Evolutionary conservation across 768 basidiomycete genomes (phyloP).

Genomic region (Mycena latifolia): DNA sequence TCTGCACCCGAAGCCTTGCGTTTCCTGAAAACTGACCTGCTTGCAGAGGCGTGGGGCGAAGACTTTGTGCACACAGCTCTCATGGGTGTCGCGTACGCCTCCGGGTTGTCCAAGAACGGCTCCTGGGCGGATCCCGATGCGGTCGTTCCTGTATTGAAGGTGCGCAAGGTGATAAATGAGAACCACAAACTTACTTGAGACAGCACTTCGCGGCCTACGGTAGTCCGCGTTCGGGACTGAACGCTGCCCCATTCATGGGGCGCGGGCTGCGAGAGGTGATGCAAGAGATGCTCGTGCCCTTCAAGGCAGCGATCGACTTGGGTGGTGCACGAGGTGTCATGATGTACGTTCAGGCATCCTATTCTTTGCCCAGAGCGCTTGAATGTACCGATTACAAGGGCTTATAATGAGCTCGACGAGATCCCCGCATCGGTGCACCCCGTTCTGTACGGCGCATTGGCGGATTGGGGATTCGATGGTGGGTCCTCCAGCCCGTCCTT

Average conservation of each 20-base stretch:
- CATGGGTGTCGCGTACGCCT: constrained; percentile 42
- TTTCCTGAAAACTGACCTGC: background rate
- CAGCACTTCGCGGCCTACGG: constrained; percentile 44
- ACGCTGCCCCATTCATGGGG: constrained; percentile 40
- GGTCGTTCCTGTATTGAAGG: constrained; percentile 43
- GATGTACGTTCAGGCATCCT: constrained; percentile 32
- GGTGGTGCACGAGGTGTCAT: constrained; percentile 41
- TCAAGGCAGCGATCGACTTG: constrained; percentile 40
- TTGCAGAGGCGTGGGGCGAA: constrained; percentile 43
- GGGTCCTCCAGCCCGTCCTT: background rate
- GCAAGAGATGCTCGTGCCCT: constrained; percentile 42
- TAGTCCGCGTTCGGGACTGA: constrained; percentile 39
- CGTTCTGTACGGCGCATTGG: constrained; percentile 38
- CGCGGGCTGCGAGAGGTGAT: constrained; percentile 39
- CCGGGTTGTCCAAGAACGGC: constrained; percentile 42
- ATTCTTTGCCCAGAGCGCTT: background rate
- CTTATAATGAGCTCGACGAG: constrained; percentile 43
- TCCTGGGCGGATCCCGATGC: constrained; percentile 42
- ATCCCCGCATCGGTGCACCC: constrained; percentile 41
- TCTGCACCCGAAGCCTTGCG: background rate
- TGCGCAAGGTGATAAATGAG: background rate
- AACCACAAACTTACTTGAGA: no score
- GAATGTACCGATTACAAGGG: constrained; percentile 26
- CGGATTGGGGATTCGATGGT: constrained; percentile 43
- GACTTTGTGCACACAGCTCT: constrained; percentile 40